Conservation (phyloP, 495 filamentous ascomycete species). For the Clohesyomyces aquaticus region DNA sequence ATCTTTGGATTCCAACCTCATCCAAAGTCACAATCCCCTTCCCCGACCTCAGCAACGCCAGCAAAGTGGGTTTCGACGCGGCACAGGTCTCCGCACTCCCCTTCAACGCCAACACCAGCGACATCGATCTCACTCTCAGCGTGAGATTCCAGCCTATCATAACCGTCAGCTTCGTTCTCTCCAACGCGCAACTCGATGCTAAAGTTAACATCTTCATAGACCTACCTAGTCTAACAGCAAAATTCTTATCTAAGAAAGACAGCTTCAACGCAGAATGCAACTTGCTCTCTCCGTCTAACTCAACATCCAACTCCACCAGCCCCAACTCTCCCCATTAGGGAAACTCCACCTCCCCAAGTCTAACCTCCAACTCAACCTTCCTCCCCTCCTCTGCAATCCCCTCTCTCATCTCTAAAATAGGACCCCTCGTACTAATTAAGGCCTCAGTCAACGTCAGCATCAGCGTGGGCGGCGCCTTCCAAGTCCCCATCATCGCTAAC, state of each 20-base stretch:
- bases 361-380: conserved; percentile 4
- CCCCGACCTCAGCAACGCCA: conserved; percentile 13
- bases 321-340: not conserved
- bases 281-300: not conserved
- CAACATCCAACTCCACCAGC: conserved; percentile 2
- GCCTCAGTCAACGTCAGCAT: conserved; percentile 14
- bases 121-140: conserved; percentile 15
- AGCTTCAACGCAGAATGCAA: conserved; percentile 10
- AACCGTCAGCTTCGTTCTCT: conserved; percentile 35
- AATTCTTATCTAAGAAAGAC: conserved; percentile 10
- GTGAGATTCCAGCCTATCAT: conserved; percentile 21
- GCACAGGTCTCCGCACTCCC: conserved; percentile 24
- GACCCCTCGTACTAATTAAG: conserved; percentile 25
- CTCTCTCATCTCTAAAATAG: conserved; percentile 13
- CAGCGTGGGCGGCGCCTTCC: conserved; percentile 23
- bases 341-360: not conserved
- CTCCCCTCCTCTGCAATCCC: conserved; percentile 6
- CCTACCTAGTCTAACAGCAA: conserved; percentile 22
- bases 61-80: conserved; percentile 25
- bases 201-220: conserved; percentile 22
- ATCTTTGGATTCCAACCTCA: conserved; percentile 26
- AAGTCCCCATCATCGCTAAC: conserved; percentile 2
- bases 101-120: conserved; percentile 26
- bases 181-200: conserved; percentile 11
- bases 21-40: conserved; percentile 30